A percentile compares a stretch with the other conserved stretches of the same genome.
These are phyloP conservation scores for Ziziphus jujuba DNA, from an alignment of 306 rosid species.

Conservation along the genomic window DNA sequence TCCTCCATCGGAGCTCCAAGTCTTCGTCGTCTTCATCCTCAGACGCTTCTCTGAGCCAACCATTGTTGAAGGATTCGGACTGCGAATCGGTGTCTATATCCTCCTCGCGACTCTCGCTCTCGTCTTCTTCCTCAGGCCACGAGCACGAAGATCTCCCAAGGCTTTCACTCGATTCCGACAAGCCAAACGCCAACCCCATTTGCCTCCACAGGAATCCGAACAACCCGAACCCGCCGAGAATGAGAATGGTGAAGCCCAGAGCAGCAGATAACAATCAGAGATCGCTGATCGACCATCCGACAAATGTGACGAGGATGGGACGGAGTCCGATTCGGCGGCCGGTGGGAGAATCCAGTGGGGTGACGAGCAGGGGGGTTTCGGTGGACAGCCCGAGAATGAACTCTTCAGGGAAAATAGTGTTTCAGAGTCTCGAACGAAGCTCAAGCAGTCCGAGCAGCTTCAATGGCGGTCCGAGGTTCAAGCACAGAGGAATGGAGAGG, in stretches of 20 bases:
- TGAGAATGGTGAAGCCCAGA: constrained; percentile 55
- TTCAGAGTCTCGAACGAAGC: constrained; percentile 89
- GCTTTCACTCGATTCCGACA: constrained; percentile 72
- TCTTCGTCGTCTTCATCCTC: constrained; percentile 42
- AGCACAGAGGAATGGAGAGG: constrained; percentile 93
- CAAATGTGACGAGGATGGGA: constrained; percentile 32
- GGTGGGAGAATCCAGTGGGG: constrained; percentile 27
- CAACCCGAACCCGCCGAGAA: constrained; percentile 35
- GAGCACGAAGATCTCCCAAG: constrained; percentile 89
- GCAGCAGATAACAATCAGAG: constrained; percentile 37
- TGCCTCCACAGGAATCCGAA: constrained; percentile 45
- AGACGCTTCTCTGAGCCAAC: constrained; percentile 51
- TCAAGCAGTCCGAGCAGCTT: constrained; percentile 95
- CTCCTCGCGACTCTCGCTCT: constrained; percentile 77
- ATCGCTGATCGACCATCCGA: constrained; percentile 30
- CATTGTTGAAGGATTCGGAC: constrained; percentile 60
- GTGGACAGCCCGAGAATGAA: constrained; percentile 94
- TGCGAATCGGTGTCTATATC: constrained; percentile 73
- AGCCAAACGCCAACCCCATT: constrained; percentile 42
- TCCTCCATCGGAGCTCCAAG: constrained; percentile 63
- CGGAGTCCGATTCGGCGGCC: constrained; percentile 58
- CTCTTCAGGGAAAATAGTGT: constrained; percentile 91
- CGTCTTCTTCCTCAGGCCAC: constrained; percentile 83
- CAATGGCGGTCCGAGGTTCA: constrained; percentile 82
- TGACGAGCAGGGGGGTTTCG: constrained; percentile 68